These are phyloP conservation scores for Pythium rishiriense DNA, from an alignment of 352 stramenopile species.

Conservation along the genomic window DNA sequence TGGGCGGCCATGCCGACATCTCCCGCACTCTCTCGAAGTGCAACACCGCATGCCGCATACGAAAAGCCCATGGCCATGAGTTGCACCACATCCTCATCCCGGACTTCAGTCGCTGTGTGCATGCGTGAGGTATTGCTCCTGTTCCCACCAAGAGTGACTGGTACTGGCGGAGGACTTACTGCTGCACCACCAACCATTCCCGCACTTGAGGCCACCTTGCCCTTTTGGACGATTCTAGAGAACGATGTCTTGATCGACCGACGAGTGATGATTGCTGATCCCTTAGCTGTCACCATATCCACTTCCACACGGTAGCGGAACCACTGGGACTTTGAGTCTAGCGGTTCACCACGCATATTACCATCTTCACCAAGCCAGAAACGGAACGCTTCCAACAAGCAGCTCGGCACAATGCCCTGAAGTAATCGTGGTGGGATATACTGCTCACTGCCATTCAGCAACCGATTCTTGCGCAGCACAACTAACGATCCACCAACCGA, in stretches of 20 bases:
- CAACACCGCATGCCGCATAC: conserved; percentile 74
- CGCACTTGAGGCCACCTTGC: conserved; percentile 28
- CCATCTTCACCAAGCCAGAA: conserved; percentile 98
- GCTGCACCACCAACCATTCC: conserved; percentile 19
- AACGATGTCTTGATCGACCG: conserved; percentile 73
- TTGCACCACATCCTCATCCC: conserved; percentile 84
- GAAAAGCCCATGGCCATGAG: conserved; percentile 90
- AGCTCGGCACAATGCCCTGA: conserved; percentile 92
- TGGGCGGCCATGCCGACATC: conserved; percentile 75
- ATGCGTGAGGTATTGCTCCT: conserved; percentile 2
- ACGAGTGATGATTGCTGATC: conserved; percentile 51
- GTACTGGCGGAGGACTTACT: conserved; percentile 50
- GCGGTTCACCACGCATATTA: conserved; percentile 92
- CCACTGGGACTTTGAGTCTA: conserved; percentile 84
- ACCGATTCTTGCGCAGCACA: conserved; percentile 76
- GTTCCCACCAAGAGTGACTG: conserved; percentile 22
- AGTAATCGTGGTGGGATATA: conserved; percentile 93
- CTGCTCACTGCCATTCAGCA: conserved; percentile 75
- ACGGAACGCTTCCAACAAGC: conserved; percentile 94
- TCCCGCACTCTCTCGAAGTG: conserved; percentile 64
- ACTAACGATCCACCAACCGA: conserved; percentile 84
- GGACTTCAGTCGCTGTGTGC: conserved; percentile 37
- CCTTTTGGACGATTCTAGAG: conserved; percentile 45
- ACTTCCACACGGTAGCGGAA: conserved; percentile 86
- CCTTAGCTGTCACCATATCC: conserved; percentile 39